Conservation (phyloP, 495 filamentous ascomycete species). For the Hypoxylon intermedium region DNA sequence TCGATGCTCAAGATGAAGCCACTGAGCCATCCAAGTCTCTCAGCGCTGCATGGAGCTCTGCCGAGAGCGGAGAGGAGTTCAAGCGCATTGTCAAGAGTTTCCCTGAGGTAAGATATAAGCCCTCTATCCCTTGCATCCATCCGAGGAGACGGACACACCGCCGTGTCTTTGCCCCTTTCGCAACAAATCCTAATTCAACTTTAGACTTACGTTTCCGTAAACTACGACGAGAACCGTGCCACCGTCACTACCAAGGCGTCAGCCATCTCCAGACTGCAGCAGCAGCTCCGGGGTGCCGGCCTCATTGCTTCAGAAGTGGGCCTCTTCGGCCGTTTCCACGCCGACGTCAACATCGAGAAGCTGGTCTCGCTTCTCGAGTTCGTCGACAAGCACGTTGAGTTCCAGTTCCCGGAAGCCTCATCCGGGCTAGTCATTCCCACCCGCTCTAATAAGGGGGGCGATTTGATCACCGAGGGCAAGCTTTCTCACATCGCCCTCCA, state of each 20-base stretch:
- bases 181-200: constrained; percentile 3
- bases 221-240: constrained; percentile 51
- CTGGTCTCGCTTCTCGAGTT: constrained; percentile 28
- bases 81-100: constrained; percentile 16
- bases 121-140: neutral
- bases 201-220: constrained; percentile 55
- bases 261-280: constrained; percentile 34
- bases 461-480: constrained; percentile 23
- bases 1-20: constrained; percentile 52
- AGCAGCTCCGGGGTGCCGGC: constrained; percentile 47
- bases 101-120: constrained; percentile 28
- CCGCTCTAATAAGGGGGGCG: constrained; percentile 23
- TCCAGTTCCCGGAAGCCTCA: constrained; percentile 50
- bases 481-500: constrained; percentile 47
- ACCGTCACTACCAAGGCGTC: constrained; percentile 44
- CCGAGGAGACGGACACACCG: neutral
- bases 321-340: constrained; percentile 52
- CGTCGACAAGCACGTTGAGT: constrained; percentile 33
- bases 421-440: constrained; percentile 43
- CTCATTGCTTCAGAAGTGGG: constrained; percentile 43
- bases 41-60: constrained; percentile 24
- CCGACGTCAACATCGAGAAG: constrained; percentile 23
- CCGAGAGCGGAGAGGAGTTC: constrained; percentile 12
- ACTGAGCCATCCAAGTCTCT: constrained; percentile 29
- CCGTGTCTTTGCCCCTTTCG: neutral